Base-by-base conservation (phyloP, 148 eudicot genomes). In the Chenopodium formosanum region DNA sequence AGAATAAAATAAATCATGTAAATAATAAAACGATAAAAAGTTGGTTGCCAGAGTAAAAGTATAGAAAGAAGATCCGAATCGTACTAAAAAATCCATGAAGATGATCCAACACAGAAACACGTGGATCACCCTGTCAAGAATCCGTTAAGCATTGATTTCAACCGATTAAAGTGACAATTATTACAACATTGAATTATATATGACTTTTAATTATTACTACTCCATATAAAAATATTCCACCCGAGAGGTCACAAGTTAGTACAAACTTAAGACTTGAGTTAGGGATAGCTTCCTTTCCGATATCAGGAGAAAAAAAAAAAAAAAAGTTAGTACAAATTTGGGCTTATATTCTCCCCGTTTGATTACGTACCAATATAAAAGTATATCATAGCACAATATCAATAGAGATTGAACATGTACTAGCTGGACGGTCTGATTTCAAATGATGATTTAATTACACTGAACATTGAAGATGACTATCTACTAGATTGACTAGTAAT, bases 111-210 rank as follows among this genome's bases (percentile, higher is more conserved):
- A 78, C 73, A 66, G 23, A 47, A 27, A 66, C 72, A 78, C 66
- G 80, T 78, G 80, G 80, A 65, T 78, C 80, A 44, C 44, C 73
- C 80, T 78, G 80, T 66, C 72, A 78, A 78, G 16, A 66, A 46
- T 66, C 73, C 52, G 3, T 78, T 78, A 25, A 78, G 62, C 73
- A 78, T 78, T 63, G 80, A 78, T 77, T 77, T 77, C 63, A 27
- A 52, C 37, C 53, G 29, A 40, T 65, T 78, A 65, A 78, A 47
- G 80, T 66, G 16, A 66, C 44, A 40, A 66, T 76, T 34, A 76
- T 62, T n/a, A 76, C 79, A 34, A 10, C 79, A 27, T 76, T 76
- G 50, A 76, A 76, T 14, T 32, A 17, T 76, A 10, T 52, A 52
- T 11, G 17, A 56, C 17, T 13, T 50, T 50, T 56, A 56, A 56